Evolutionary conservation across 1,284 basidiomycete species (phyloP), one percentile per base, ranked within the genome.

Genomic region (Trametes versicolor): DNA sequence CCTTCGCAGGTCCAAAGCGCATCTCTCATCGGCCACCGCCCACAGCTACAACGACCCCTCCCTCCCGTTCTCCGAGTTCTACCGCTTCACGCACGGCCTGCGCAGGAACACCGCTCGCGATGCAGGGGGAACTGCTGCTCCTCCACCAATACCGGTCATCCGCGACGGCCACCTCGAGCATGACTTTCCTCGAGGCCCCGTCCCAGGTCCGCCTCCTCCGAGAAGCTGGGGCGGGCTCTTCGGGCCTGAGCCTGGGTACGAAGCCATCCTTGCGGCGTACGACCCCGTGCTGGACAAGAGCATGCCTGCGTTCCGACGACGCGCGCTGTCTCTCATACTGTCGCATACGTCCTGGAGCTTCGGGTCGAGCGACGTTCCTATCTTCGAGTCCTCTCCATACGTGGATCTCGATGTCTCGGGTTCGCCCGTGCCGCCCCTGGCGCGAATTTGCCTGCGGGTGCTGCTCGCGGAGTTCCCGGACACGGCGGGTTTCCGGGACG

Each of bases 241-340:
- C 60, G 55, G 59, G 29, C 61, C 52, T 9, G 66, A 58, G 21
- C 25, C 43, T 1, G 41, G 57, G 43, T 39, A 64, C 37, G 74
- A 49, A 10, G 32, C 23, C 25, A 34, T 1, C 13, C 32, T 23
- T 2, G 53, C 52, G 4, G 53, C 37, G 21, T 50, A 51, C 37
- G 61, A 62, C 29, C 48, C 55, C 21, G 39, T 49, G 39, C 39
- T 43, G 8, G 61, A 70, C 48, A 63, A 61, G 51, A 68, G 73
- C 47, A 81, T 79, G 15, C 63, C 81, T 4, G 71, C 71, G 29
- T 88, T 87, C 86, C 83, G 90, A 29, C 74, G 75, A 2, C 74
- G 77, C 23, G 88, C 86, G 0, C 80, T 92, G 23, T 83, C 82
- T 0, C 73, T 88, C 39, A 70, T 88, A 1, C 79, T 87, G 62